Evolutionary conservation across 2,329 filamentous ascomycete species (phyloP).

Genomic region (Ophiostoma sp.): DNA sequence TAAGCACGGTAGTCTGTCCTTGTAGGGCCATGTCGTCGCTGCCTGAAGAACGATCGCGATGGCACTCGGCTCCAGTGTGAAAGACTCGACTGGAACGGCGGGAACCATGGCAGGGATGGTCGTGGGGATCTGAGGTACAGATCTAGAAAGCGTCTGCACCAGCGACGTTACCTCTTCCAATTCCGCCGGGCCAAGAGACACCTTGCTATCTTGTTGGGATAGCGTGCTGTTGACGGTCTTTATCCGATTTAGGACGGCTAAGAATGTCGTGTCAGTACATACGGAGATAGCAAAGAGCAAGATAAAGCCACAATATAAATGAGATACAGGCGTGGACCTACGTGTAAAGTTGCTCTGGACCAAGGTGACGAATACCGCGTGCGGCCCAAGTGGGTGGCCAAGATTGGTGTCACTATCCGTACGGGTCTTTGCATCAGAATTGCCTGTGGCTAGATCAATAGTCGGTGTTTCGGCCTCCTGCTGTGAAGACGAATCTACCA

Average conservation of each 20-base stretch:
- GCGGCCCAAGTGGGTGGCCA: slow-evolving; percentile 66
- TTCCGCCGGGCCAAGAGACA: slow-evolving; percentile 70
- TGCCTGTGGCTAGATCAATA: slow-evolving; percentile 71
- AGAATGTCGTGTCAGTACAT: too few species aligned
- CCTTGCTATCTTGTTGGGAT: slow-evolving; percentile 40
- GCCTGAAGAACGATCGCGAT: slow-evolving; percentile 70
- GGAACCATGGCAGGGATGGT: slow-evolving; percentile 45
- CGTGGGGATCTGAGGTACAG: slow-evolving; percentile 19
- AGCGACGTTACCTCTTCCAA: slow-evolving; percentile 58
- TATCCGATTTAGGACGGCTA: slow-evolving; percentile 29
- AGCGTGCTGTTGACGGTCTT: slow-evolving; percentile 26
- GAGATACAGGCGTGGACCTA: slow-evolving; percentile 20
- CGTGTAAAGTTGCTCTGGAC: slow-evolving; percentile 29
- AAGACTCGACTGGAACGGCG: slow-evolving; percentile 4
- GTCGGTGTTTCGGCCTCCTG: slow-evolving; percentile 42
- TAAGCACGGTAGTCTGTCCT: slow-evolving; percentile 77
- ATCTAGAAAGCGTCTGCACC: slow-evolving; percentile 60
- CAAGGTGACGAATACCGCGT: slow-evolving; percentile 28
- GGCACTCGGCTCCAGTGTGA: slow-evolving; percentile 41
- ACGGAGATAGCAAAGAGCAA: slow-evolving; percentile 8
- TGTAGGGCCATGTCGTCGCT: slow-evolving; percentile 75
- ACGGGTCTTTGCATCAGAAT: slow-evolving; percentile 81
- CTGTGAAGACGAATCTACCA: slow-evolving; percentile 62
- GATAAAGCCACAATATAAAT: slow-evolving; percentile 35
- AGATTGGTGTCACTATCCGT: slow-evolving; percentile 88